Evolutionary conservation across 306 rosid genomes (phyloP).

Genomic region (Betula pendula): DNA sequence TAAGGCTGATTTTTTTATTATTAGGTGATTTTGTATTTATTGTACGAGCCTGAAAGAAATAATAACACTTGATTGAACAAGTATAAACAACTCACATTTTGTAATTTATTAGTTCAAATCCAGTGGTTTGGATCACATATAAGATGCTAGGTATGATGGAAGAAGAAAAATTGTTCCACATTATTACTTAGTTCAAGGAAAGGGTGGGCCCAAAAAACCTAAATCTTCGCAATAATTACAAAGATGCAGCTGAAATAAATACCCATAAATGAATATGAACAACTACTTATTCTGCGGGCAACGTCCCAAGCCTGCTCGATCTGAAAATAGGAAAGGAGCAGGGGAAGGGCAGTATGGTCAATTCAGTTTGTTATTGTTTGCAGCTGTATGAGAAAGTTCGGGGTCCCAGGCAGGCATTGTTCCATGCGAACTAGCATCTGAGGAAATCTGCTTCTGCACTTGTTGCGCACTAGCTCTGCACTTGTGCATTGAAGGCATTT

Average conservation of each 20-base stretch:
- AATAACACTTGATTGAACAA: neutral
- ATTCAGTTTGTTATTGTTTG: conserved; percentile 28
- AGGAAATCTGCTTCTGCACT: conserved; percentile 30
- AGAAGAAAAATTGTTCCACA: too few relatives aligned
- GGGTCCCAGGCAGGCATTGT: conserved; percentile 37
- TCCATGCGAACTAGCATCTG: conserved; percentile 18
- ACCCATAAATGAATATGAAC: neutral
- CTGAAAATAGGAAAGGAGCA: neutral
- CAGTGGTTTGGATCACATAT: too few relatives aligned
- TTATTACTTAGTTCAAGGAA: too few relatives aligned
- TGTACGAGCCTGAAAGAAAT: neutral
- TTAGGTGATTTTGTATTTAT: neutral
- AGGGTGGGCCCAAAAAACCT: neutral
- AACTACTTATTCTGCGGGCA: neutral
- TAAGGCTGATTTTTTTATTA: neutral
- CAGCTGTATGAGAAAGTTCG: conserved; percentile 15
- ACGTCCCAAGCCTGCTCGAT: neutral
- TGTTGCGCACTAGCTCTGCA: conserved; percentile 9
- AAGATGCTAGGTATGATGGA: too few relatives aligned
- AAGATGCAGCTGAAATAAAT: neutral
- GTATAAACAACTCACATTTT: too few relatives aligned
- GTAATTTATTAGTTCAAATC: too few relatives aligned
- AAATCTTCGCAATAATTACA: neutral
- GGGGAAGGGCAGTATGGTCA: neutral
- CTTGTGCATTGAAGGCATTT: conserved; percentile 29